Evolutionary conservation across 192 early-diverging fungal species (phyloP), one percentile per base, ranked within the genome.

Genomic region (Borealophlyctis nickersoniae): DNA sequence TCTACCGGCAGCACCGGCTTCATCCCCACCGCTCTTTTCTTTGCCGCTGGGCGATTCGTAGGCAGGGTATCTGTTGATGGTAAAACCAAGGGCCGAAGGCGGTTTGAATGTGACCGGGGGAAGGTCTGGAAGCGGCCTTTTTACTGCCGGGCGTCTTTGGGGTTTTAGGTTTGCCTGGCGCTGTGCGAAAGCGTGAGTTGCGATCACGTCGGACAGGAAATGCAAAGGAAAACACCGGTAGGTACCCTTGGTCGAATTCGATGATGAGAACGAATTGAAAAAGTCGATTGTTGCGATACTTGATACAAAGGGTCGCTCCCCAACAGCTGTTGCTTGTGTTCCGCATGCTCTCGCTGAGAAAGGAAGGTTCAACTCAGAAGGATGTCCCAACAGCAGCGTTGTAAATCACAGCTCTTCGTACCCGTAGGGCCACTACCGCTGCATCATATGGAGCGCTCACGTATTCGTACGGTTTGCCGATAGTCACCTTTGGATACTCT

Each of bases 61-160:
- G 0, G 32, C 56, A 4, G 80, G 80, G 66, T 82, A 82, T 33
- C 69, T 76, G 61, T 82, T 82, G 65, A 82, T 82, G n/a, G 80
- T 82, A 36, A 60, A 77, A 28, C 80, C 80, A 34, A 64, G 72
- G 39, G 67, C 65, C 19, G 70, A 73, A 2, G 77, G 73, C 2
- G 80, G 77, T 58, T 82, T 82, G 75, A 82, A 82, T 4, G 80
- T 77, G 16, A 48, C 50, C 1, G 49, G n/a, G 11, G 49, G 56
- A 23, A 39, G 62, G 22, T 13, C 24, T 9, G 36, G 31, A 26
- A 7, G 14, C n/a, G n/a, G n/a, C n/a, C n/a, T n/a, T n/a, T n/a
- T n/a, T n/a, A n/a, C n/a, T n/a, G n/a, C n/a, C n/a, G n/a, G n/a
- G n/a, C n/a, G n/a, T n/a, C n/a, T n/a, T n/a, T n/a, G n/a, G n/a